These are phyloP conservation scores for Serendipita indica DNA, from an alignment of 768 basidiomycete genomes.

Conservation along the genomic window DNA sequence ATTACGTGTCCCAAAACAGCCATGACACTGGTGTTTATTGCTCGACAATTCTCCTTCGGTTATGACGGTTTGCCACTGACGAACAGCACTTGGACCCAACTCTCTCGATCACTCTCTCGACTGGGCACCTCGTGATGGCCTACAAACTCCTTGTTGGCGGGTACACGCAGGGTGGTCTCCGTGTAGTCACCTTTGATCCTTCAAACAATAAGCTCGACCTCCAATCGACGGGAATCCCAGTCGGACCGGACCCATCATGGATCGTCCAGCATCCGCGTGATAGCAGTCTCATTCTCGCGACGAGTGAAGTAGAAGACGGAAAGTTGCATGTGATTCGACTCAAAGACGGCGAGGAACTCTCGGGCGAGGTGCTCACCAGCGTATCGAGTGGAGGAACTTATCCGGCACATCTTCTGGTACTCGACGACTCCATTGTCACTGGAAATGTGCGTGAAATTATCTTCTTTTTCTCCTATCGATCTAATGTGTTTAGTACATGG, in stretches of 20 bases:
- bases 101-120: background rate
- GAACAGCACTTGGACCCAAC: too few species aligned
- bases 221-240: constrained; percentile 5
- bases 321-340: constrained; percentile 41
- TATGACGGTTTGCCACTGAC: too few species aligned
- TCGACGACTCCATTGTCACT: constrained; percentile 42
- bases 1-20: too few species aligned
- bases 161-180: constrained; percentile 14
- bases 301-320: constrained; percentile 54
- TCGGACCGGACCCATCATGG: constrained; percentile 47
- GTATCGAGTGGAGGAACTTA: constrained; percentile 41
- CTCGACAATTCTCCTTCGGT: too few species aligned
- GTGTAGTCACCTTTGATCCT: background rate
- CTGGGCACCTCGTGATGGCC: background rate
- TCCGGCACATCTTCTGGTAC: constrained; percentile 49
- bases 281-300: constrained; percentile 45
- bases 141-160: constrained; percentile 9
- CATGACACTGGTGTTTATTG: too few species aligned
- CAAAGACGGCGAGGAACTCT: constrained; percentile 35
- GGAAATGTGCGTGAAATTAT: constrained; percentile 46
- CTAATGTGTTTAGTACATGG: background rate
- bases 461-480: constrained; percentile 18
- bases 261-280: constrained; percentile 45
- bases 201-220: background rate
- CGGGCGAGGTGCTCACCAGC: constrained; percentile 35